Evolutionary conservation across 2,329 filamentous ascomycete genomes (phyloP).

Genomic region (Beauveria sp.): DNA sequence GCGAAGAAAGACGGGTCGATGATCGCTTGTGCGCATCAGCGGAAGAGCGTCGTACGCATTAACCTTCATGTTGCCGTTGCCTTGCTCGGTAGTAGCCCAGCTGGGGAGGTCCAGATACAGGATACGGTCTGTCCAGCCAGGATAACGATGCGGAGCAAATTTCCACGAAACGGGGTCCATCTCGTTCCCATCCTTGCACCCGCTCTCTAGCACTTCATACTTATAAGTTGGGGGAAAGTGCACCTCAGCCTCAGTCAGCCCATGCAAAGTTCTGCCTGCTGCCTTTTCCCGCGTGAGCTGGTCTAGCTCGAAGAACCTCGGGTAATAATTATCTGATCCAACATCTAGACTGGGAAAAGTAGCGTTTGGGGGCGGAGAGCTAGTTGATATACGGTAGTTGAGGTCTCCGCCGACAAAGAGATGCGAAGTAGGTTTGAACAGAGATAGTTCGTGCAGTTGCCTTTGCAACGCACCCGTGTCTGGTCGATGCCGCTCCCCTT

Average conservation of each 20-base stretch:
- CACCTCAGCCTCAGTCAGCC: conserved; percentile 66
- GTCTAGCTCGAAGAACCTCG: conserved; percentile 62
- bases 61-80: conserved; percentile 36
- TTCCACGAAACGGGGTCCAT: conserved; percentile 46
- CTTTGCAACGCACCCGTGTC: conserved; percentile 26
- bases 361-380: conserved; percentile 52
- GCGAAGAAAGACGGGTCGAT: conserved; percentile 73
- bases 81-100: conserved; percentile 33
- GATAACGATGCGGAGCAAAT: conserved; percentile 79
- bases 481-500: conserved; percentile 15
- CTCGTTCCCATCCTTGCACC: conserved; percentile 23
- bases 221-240: conserved; percentile 92
- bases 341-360: conserved; percentile 53
- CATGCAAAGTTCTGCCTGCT: conserved; percentile 66
- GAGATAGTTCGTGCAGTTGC: conserved; percentile 48
- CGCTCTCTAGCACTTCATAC: conserved; percentile 46
- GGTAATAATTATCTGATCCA: conserved; percentile 54
- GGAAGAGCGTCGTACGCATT: conserved; percentile 68
- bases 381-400: conserved; percentile 81
- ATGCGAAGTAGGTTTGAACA: conserved; percentile 69
- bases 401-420: conserved; percentile 87
- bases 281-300: conserved; percentile 68
- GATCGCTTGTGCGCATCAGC: conserved; percentile 75
- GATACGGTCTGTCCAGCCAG: conserved; percentile 89
- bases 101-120: conserved; percentile 61